Evolutionary conservation across 2,329 filamentous ascomycete genomes (phyloP).

Genomic region (Pseudodiploospora longispora): DNA sequence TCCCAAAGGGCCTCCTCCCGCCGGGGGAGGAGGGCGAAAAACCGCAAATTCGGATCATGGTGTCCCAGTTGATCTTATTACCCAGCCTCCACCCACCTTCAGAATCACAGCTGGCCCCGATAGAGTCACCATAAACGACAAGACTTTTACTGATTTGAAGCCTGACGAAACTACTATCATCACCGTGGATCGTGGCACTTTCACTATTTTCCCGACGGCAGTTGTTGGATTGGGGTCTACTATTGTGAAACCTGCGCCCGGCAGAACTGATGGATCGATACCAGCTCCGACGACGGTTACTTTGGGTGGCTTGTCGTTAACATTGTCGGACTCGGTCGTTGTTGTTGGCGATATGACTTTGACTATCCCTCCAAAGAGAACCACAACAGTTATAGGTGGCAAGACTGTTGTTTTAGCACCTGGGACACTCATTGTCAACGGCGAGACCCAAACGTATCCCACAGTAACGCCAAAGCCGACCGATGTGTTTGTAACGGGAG

Average conservation of each 20-base stretch:
- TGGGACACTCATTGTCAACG: slow-evolving; percentile 26
- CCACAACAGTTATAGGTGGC: slow-evolving; percentile 25
- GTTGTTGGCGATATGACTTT: slow-evolving; percentile 36
- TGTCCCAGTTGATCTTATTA: neutral
- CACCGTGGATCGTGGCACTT: slow-evolving; percentile 32
- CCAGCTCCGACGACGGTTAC: slow-evolving; percentile 28
- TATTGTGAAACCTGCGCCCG: slow-evolving; percentile 31
- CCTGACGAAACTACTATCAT: slow-evolving; percentile 33
- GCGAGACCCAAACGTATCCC: slow-evolving; percentile 28
- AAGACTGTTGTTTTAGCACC: slow-evolving; percentile 27
- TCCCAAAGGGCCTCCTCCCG: neutral
- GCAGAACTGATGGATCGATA: slow-evolving; percentile 20
- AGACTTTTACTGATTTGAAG: slow-evolving; percentile 34
- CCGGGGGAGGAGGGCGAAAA: neutral
- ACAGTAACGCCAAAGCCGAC: slow-evolving; percentile 25
- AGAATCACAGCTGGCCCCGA: slow-evolving; percentile 36
- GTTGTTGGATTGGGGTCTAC: slow-evolving; percentile 38
- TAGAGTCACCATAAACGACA: slow-evolving; percentile 38
- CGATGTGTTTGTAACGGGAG: slow-evolving; percentile 39
- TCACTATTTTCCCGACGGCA: slow-evolving; percentile 39
- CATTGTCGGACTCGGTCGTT: slow-evolving; percentile 32
- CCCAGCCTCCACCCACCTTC: slow-evolving; percentile 17
- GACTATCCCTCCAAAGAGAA: slow-evolving; percentile 28
- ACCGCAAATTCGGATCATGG: neutral
- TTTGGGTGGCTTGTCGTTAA: slow-evolving; percentile 32